phyloP scores from a whole-genome alignment of 352 stramenopile genomes.

The Blastocystis sp. region DNA sequence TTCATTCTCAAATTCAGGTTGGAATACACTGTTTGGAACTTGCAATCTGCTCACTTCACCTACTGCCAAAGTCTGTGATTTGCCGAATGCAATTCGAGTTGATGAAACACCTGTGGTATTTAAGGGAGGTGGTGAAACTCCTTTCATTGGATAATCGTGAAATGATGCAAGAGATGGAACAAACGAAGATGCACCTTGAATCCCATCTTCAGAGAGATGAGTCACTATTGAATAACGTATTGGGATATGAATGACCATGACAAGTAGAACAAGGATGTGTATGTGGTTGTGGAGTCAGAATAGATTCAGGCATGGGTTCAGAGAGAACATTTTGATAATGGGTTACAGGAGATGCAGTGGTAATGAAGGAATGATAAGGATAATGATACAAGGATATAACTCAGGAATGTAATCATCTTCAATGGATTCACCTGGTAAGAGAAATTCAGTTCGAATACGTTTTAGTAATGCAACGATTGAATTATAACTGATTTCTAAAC shows the following conservation, averaged over 20 bases:
- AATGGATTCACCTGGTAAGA: background rate
- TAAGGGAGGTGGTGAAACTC: background rate
- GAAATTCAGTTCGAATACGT: background rate
- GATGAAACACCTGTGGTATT: background rate
- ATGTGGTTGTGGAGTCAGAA: background rate
- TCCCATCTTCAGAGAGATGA: conserved; percentile 9
- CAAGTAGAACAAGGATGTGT: background rate
- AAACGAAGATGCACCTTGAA: background rate
- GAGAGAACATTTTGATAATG: conserved; percentile 37
- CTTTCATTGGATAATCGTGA: background rate
- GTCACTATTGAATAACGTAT: background rate
- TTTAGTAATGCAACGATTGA: background rate
- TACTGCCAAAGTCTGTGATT: background rate
- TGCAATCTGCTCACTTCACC: background rate
- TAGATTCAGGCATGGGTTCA: background rate
- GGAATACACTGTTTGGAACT: background rate
- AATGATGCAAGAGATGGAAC: background rate
- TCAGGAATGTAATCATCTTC: background rate
- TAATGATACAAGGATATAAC: conserved; percentile 37
- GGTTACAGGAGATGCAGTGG: background rate
- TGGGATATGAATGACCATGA: background rate
- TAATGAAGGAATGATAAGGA: background rate
- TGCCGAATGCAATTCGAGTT: conserved; percentile 5
- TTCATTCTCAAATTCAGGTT: background rate
- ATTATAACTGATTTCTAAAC: conserved; percentile 48